Evolutionary conservation across 495 filamentous ascomycete species (phyloP), one percentile per base, ranked within the genome.

Genomic region (Penicillium ucsense): DNA sequence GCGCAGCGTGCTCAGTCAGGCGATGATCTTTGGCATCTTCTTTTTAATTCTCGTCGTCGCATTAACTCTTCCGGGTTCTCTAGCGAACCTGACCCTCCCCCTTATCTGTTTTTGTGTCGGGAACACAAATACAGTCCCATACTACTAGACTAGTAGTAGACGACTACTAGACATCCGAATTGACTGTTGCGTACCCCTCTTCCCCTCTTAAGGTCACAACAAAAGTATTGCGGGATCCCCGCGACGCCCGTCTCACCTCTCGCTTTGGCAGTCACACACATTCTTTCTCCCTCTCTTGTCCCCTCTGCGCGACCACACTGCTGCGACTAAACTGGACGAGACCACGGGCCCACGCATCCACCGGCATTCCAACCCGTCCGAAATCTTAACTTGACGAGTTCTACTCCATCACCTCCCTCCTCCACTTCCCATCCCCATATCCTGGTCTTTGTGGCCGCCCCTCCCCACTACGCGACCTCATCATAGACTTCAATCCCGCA

Each of bases 191-290:
- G 20, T 56, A 57, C 59, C 52, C 60, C 61, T 54, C 49, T 47
- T 55, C 38, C 57, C 60, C 60, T 51, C 59, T 58, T 54, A 51
- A 62, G 64, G 67, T 64, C 67, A 70, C 64, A 70, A 63, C 41
- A 34, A 43, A 52, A 66, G 57, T 20, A 20, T 20, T 20, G 20
- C 20, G 20, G 20, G 1, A 20, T 20, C 64, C 66, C 62, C 62
- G 66, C 64, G 64, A 65, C 56, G 51, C 55, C 60, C 53, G 56
- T 54, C 55, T 55, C 53, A 43, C 30, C 41, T 35, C 34, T 7
- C 34, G 34, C 7, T 35, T 10, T 10, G 1, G 34, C 34, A 35
- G 34, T 20, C 20, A 20, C 20, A 20, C 20, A 20, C 20, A 20
- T 20, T 20, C 20, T 20, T 20, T 20, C 20, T 20, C 20, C 20